Base-by-base conservation (phyloP, 495 filamentous ascomycete genomes). In the Cercophora sp. region DNA sequence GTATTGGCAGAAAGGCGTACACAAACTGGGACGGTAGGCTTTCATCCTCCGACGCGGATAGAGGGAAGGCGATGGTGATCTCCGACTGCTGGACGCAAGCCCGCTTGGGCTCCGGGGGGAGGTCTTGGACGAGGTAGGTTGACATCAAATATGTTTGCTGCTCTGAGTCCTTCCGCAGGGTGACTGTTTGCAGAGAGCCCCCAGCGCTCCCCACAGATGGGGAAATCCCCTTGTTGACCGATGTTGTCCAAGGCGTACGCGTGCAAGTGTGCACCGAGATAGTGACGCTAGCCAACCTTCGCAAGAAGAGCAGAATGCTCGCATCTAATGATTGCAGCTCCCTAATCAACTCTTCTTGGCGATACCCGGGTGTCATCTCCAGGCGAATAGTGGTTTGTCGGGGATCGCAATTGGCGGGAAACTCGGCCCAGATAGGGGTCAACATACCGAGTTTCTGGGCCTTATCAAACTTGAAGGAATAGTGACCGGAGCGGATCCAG, bases 401-500 rank as follows among this genome's bases (percentile, higher is more conserved):
- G 5, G 8, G 15, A 32, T 32, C 47, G 24, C 10, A 4, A 15
- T 23, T 39, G 47, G 29, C 31, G 5, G 31, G 35, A 39, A 47
- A 29, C 8, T 29, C 39, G 18, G 39, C 20, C 39, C 39, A 42
- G 16, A 44, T 50, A 13, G 68, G 68, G 3, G 57, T 34, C 8
- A 69, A 52, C 61, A 67, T 68, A 20, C 68, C 69, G 9, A 71
- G 52, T 1, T 19, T 9, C 40, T 56, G n/a, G 0, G 34, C 46
- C 16, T 46, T 51, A 42, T 67, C 60, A 49, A 78, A 74, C 20
- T 49, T 61, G 66, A 77, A 78, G 11, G 64, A 69, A 47, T 65
- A 76, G 6, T 54, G 13, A 8, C 70, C 61, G 1, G 71, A 75
- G 24, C 61, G 51, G 8, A 77, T 67, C 11, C 58, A 63, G 0